phyloP scores from a whole-genome alignment of 2,329 filamentous ascomycete species.

The Lojkania enalia region DNA sequence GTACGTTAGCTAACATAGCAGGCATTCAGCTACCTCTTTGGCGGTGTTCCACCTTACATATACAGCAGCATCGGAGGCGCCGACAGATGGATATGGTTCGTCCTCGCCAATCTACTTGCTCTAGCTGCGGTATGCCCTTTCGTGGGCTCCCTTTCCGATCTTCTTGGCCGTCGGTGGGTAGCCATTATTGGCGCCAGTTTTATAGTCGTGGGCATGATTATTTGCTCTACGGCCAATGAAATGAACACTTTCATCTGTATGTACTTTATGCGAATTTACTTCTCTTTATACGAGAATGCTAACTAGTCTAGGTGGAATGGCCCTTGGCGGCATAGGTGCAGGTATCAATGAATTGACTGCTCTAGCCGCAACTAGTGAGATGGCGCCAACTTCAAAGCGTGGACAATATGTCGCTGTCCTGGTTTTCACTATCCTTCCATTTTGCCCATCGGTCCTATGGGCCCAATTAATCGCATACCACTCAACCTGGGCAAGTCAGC shows the following conservation, averaged over 20 bases:
- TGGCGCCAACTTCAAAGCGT: constrained; percentile 66
- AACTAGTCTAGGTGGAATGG: constrained; percentile 30
- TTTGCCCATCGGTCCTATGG: constrained; percentile 64
- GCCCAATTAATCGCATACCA: constrained; percentile 58
- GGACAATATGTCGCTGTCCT: constrained; percentile 64
- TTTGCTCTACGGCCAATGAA: constrained; percentile 28
- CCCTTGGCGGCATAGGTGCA: constrained; percentile 64
- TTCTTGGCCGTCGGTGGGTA: constrained; percentile 36
- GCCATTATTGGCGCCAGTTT: constrained; percentile 32
- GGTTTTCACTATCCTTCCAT: constrained; percentile 64
- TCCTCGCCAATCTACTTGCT: constrained; percentile 56
- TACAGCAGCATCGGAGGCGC: constrained; percentile 63
- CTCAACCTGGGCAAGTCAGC: constrained; percentile 47
- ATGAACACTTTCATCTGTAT: constrained; percentile 31
- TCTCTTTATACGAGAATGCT: neutral
- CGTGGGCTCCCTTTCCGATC: constrained; percentile 55
- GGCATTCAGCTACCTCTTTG: constrained; percentile 23
- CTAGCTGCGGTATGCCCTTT: constrained; percentile 63
- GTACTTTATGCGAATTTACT: neutral
- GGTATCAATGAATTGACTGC: constrained; percentile 70
- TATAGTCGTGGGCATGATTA: constrained; percentile 41
- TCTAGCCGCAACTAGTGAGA: constrained; percentile 67
- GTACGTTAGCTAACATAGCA: too few species aligned
- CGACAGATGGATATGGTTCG: constrained; percentile 61
- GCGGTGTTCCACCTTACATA: constrained; percentile 49